A percentile compares a stretch with the other conserved stretches of the same genome.
These are phyloP conservation scores for Citrullus mucosospermus DNA, from an alignment of 306 rosid species.

Conservation along the genomic window DNA sequence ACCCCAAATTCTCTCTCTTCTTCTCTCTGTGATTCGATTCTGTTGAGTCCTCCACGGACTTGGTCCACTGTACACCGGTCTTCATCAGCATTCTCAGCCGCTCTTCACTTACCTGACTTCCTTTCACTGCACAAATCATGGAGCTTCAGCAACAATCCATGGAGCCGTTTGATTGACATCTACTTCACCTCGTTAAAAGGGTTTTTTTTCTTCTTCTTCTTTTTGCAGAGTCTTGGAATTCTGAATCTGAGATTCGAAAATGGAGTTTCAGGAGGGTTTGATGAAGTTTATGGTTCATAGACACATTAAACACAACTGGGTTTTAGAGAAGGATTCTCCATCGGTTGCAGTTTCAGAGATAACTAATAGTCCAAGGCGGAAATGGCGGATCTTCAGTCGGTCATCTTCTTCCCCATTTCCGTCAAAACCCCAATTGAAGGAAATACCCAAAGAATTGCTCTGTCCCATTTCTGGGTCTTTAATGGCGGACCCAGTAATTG, in stretches of 20 bases:
- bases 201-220: too few species aligned
- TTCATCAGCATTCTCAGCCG: conserved; percentile 1
- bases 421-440: conserved; percentile 16
- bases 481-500: conserved; percentile 86
- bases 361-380: conserved; percentile 18
- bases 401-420: conserved; percentile 18
- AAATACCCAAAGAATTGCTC: conserved; percentile 58
- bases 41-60: neutral
- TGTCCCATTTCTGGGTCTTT: conserved; percentile 62
- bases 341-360: conserved; percentile 6
- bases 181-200: neutral
- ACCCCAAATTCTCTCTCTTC: neutral
- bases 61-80: neutral
- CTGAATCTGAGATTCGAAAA: neutral
- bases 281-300: conserved; percentile 27
- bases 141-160: conserved; percentile 1
- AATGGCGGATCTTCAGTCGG: conserved; percentile 56
- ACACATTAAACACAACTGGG: conserved; percentile 12
- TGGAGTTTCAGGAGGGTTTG: conserved; percentile 56
- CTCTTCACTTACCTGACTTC: neutral
- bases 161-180: neutral
- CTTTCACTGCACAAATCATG: conserved; percentile 3
- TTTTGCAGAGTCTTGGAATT: neutral
- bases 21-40: neutral
- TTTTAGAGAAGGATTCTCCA: neutral